Percentiles rank a stretch among this genome's conserved stretches.
Conservation (phyloP, 768 basidiomycete genomes). For the Hericium coralloides region DNA sequence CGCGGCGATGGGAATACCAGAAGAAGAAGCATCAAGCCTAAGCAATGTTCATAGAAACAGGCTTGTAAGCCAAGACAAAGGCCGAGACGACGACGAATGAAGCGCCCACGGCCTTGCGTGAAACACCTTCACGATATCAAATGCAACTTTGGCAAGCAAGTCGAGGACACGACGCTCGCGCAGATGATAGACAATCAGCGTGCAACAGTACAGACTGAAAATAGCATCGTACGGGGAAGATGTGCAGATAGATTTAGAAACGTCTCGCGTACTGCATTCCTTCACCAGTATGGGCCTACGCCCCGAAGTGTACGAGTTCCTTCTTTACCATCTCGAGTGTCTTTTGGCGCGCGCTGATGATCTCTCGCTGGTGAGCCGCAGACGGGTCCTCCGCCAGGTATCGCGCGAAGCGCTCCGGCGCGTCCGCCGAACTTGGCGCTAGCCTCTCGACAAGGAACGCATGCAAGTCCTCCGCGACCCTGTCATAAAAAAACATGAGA, state of each 20-base stretch:
- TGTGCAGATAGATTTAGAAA: not conserved
- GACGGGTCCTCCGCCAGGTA: slow-evolving; percentile 13
- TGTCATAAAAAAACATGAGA: not conserved
- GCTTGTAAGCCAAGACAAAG: no score
- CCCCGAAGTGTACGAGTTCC: not conserved
- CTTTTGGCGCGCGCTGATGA: not conserved
- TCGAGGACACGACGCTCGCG: not conserved
- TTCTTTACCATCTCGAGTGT: not conserved
- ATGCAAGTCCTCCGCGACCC: not conserved
- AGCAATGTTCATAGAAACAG: no score
- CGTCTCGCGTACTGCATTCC: not conserved
- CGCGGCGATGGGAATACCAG: no score
- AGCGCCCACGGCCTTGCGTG: no score
- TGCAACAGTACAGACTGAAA: not conserved
- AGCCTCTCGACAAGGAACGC: slow-evolving; percentile 5
- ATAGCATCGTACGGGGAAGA: not conserved
- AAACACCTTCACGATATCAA: no score
- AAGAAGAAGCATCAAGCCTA: no score
- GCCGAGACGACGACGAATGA: no score
- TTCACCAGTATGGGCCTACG: not conserved
- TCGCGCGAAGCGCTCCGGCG: slow-evolving; percentile 1
- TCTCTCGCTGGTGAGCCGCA: not conserved
- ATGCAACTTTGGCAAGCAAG: no score
- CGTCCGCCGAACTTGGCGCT: slow-evolving; percentile 2
- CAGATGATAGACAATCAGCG: not conserved